Evolutionary conservation across 2,329 filamentous ascomycete genomes (phyloP).

Genomic region (Arthrobotrys entomopaga): DNA sequence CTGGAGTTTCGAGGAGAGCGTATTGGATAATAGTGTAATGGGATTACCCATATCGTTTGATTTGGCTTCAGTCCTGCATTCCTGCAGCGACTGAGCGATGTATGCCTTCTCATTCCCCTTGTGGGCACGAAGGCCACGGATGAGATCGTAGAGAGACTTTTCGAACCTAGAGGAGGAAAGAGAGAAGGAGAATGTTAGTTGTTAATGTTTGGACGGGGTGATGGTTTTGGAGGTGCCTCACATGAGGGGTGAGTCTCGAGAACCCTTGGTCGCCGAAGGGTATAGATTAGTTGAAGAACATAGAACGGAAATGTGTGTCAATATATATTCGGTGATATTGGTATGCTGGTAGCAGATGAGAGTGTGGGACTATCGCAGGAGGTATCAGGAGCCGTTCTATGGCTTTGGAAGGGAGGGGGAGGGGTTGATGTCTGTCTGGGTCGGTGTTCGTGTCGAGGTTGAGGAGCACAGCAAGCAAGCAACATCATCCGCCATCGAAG

Average conservation of each 20-base stretch:
- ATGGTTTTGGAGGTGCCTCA: background rate
- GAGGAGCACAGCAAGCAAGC: background rate
- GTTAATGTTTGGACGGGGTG: background rate
- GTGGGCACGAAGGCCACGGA: conserved; percentile 91
- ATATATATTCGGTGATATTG: conserved; percentile 6
- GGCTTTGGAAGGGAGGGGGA: background rate
- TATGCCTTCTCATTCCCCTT: conserved; percentile 96
- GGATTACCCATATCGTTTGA: conserved; percentile 85
- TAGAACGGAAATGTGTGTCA: conserved; percentile 19
- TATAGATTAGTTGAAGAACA: conserved; percentile 19
- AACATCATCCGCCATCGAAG: conserved; percentile 13
- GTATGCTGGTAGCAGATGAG: background rate
- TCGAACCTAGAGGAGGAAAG: conserved; percentile 79
- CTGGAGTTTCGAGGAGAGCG: too few relatives aligned
- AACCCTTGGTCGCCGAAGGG: conserved; percentile 36
- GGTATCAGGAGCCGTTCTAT: background rate
- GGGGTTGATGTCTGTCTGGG: conserved; percentile 12
- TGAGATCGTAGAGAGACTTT: conserved; percentile 98
- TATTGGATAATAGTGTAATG: background rate
- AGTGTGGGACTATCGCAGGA: too few relatives aligned
- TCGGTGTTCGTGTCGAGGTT: conserved; percentile 6
- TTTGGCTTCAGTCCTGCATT: conserved; percentile 93
- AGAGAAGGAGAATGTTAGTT: background rate
- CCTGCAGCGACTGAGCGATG: conserved; percentile 89
- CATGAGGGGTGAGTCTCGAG: conserved; percentile 53